These are phyloP conservation scores for Zymoseptoria pseudotritici DNA, from an alignment of 2,329 filamentous ascomycete species.

Conservation along the genomic window DNA sequence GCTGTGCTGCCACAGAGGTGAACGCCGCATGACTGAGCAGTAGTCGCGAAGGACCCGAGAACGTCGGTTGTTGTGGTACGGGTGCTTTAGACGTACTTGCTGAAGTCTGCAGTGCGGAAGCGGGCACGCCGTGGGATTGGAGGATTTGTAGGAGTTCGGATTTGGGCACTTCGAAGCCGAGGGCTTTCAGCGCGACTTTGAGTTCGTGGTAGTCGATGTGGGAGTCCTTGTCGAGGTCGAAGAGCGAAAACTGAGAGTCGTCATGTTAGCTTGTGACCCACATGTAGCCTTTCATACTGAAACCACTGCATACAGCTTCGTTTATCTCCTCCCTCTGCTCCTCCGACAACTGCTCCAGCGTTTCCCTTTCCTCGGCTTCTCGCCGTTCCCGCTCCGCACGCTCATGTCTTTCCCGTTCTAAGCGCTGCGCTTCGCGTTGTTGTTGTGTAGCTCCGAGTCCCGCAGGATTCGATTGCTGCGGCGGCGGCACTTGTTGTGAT, in stretches of 20 bases:
- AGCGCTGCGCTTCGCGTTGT: constrained; percentile 36
- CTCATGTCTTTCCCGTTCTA: constrained; percentile 37
- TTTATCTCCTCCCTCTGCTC: constrained; percentile 90
- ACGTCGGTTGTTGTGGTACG: constrained; percentile 21
- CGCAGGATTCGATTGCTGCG: constrained; percentile 27
- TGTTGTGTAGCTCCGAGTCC: constrained; percentile 27
- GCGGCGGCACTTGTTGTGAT: constrained; percentile 7
- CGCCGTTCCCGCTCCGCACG: constrained; percentile 35
- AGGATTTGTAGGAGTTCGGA: constrained; percentile 74
- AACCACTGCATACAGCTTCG: constrained; percentile 59
- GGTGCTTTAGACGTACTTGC: constrained; percentile 46
- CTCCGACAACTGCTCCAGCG: constrained; percentile 59
- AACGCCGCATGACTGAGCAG: constrained; percentile 67
- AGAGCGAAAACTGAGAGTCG: constrained; percentile 68
- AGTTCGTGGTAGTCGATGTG: constrained; percentile 97
- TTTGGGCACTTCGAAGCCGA: constrained; percentile 88
- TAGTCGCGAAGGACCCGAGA: constrained; percentile 50
- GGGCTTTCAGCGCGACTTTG: constrained; percentile 88
- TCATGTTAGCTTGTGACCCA: constrained; percentile 6
- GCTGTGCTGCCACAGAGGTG: constrained; percentile 64
- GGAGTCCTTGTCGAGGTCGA: constrained; percentile 92
- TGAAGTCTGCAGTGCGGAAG: constrained; percentile 18
- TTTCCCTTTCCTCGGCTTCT: constrained; percentile 38
- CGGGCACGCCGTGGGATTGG: constrained; percentile 67
- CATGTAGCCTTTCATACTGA: neutral